Base-by-base conservation (phyloP, 2,329 filamentous ascomycete species). In the Eutypella sp. region DNA sequence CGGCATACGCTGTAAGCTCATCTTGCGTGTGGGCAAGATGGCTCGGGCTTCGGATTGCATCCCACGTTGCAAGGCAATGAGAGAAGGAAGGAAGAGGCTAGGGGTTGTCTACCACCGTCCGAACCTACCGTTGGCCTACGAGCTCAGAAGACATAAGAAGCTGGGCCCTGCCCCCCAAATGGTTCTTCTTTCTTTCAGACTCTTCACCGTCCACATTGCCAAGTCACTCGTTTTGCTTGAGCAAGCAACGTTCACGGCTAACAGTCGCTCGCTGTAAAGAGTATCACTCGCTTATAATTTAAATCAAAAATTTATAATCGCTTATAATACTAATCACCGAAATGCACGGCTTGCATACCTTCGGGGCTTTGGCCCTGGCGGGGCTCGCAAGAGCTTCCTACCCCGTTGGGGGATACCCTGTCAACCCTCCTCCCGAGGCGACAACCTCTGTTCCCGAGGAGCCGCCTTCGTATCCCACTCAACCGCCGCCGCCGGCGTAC, bases 181-280 rank as follows among this genome's bases (percentile, higher is more conserved):
- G 13, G 15, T 6, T 2, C n/a, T 16, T 10, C 2, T 16, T 24
- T 24, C 36, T 23, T 22, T 23, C 19, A 13, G 15, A 16, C 11
- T n/a, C 11, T 15, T 4, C 29, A 6, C 29, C 29, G 29, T 33
- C 13, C 19, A 15, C 23, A 39, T 22, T 39, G 36, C 34, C 48
- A 47, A 53, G 50, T 54, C 52, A 54, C 51, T 55, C 50, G 52
- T 48, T 54, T 19, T 31, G 45, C 53, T 54, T 53, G 48, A 37
- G 44, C 34, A 45, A 11, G 20, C 38, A 41, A 18, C 43, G 37
- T 50, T 44, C 37, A 44, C 42, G 44, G 44, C 43, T 48, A 42
- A n/a, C 41, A 40, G 47, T 48, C 47, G 5, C 25, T 49, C 50
- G 44, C 44, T 52, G 34, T 41, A 40, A 40, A 19, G 43, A 31